A percentile compares a stretch with the other conserved stretches of the same genome.
These are phyloP conservation scores for Kluyveromyces sp. DNA, from an alignment of 1,139 yeast species.

Conservation along the genomic window DNA sequence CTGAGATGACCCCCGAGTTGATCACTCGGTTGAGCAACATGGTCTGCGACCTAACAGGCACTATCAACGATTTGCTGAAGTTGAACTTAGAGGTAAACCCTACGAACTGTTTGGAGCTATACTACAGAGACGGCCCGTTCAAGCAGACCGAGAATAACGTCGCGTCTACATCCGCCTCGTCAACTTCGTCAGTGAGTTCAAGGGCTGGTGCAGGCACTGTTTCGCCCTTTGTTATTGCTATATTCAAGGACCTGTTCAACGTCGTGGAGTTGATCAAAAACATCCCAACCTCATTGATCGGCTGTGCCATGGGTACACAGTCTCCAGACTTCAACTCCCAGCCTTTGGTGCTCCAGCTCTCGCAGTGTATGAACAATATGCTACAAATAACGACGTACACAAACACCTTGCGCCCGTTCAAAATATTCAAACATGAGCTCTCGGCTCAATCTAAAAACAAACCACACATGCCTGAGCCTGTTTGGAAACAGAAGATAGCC, in stretches of 20 bases:
- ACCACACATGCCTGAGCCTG: neutral
- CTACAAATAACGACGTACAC: constrained; percentile 29
- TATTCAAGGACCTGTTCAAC: constrained; percentile 24
- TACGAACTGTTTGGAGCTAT: constrained; percentile 26
- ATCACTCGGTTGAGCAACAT: constrained; percentile 15
- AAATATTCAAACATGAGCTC: constrained; percentile 23
- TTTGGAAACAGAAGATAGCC: constrained; percentile 5
- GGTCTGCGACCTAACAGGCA: constrained; percentile 11
- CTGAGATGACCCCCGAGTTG: constrained; percentile 12
- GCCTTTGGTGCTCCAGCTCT: constrained; percentile 25
- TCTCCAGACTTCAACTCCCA: constrained; percentile 17
- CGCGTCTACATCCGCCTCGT: neutral
- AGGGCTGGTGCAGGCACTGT: constrained; percentile 19
- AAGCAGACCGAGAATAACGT: constrained; percentile 7
- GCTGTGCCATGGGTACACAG: constrained; percentile 22
- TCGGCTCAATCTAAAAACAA: constrained; percentile 3
- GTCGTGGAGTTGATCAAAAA: constrained; percentile 25
- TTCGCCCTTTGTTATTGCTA: constrained; percentile 27
- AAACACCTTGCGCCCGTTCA: constrained; percentile 27
- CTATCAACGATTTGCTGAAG: constrained; percentile 21
- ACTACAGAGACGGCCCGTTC: neutral
- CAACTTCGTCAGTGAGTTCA: neutral
- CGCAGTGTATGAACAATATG: constrained; percentile 30
- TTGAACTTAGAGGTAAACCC: constrained; percentile 25
- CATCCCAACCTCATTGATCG: constrained; percentile 28